These are phyloP conservation scores for Neurospora sp. DNA, from an alignment of 495 filamentous ascomycete species.

Conservation along the genomic window DNA sequence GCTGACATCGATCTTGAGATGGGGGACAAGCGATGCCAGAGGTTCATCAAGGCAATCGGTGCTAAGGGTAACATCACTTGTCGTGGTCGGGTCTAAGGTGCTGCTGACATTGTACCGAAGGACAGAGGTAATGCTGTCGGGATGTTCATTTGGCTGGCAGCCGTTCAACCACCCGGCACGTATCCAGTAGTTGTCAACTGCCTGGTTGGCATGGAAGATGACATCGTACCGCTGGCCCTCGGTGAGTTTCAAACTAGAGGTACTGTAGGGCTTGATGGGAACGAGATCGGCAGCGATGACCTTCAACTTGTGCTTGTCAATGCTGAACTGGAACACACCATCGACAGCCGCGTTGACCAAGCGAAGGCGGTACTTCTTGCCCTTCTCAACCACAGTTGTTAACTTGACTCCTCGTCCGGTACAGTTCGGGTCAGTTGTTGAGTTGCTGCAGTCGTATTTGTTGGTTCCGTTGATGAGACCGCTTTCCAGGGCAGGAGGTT, in stretches of 20 bases:
- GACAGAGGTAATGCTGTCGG: conserved; percentile 44
- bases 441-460: conserved; percentile 23
- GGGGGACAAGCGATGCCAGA: conserved; percentile 19
- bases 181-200: conserved; percentile 46
- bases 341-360: conserved; percentile 44
- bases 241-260: conserved; percentile 38
- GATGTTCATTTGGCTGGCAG: conserved; percentile 26
- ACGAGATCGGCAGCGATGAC: conserved; percentile 44
- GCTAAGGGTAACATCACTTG: conserved; percentile 13
- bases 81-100: conserved; percentile 23
- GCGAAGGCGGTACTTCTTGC: conserved; percentile 39
- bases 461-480: conserved; percentile 29
- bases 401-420: conserved; percentile 21
- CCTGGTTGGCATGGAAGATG: conserved; percentile 50
- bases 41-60: conserved; percentile 21
- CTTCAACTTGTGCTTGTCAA: conserved; percentile 42
- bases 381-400: conserved; percentile 24
- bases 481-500: conserved; percentile 23
- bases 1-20: conserved; percentile 21
- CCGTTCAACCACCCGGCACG: conserved; percentile 34
- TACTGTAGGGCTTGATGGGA: conserved; percentile 40
- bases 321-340: conserved; percentile 24
- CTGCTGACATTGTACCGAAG: conserved; percentile 39
- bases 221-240: conserved; percentile 62
- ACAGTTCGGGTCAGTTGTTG: conserved; percentile 14